Base-by-base conservation (phyloP, 106 monocot genomes). In the Dioscorea zingiberensis region DNA sequence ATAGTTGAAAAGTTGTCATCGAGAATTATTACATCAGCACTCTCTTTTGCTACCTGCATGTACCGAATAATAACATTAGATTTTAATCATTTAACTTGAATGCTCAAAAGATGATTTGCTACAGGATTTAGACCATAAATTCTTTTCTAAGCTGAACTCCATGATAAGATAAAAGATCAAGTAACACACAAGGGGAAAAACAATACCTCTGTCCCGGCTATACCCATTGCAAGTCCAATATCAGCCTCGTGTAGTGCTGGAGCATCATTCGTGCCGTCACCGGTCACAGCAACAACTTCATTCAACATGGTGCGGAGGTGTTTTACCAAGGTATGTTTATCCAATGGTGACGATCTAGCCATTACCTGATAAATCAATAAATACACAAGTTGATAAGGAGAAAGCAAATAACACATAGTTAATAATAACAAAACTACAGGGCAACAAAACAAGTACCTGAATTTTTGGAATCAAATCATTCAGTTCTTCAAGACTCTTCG, bases 1-100 rank as follows among this genome's bases (percentile, higher is more conserved):
- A 95, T 95, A 24, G 94, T 95, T 15, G 94, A 95, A 32, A 95
- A 95, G 74, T 95, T 95, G 67, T 95, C 94, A 62, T 95, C 94
- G 21, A 95, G 82, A 74, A 95, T 95, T 59, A 95, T 88, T 24
- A 95, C 85, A 79, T 95, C 94, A 44, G 94, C 91, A 80, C 94
- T 95, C 67, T 95, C 94, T 66, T 95, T 95, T 54, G 94, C 91
- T 46, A 95, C 94, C 94, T 91, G 70, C 60, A 63, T 13, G 65
- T 30, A 71, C 57, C 14, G 21, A 68, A 28, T 48, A 54, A 15
- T 26, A 19, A 47, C 46, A 47, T 8, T 13, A 47, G 9, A 47
- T 47, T 13, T 47, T 8, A 47, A 47, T 47, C 7, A 47, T 47
- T 47, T 47, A 13, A 13, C 13, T 8, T 47, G 46, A 47, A 47